Base-by-base conservation (phyloP, 2,329 filamentous ascomycete species). In the Davidsoniella eucalypti region DNA sequence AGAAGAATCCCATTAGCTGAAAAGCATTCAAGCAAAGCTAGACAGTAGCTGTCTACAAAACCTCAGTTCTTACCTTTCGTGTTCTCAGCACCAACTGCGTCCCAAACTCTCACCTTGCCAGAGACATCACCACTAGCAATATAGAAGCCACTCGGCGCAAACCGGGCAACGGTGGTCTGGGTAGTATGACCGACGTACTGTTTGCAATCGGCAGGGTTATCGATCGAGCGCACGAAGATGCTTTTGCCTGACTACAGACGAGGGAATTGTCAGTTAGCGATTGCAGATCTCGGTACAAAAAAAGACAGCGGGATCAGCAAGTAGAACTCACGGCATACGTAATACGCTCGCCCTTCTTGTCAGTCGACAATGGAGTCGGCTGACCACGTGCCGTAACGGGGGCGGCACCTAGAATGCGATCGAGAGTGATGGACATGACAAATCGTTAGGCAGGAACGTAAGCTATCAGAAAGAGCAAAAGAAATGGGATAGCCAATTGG, bases 121-220 rank as follows among this genome's bases (percentile, higher is more conserved):
- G 82, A 79, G 10, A 79, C 77, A 67, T 98, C 92, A 58, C 90
- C 92, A 57, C 85, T 93, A 38, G 92, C 92, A 54, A 96, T 76
- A 63, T 94, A 96, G 72, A 87, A 96, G 55, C 90, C 88, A 44
- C 84, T 94, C 5, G 92, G 92, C 2, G 90, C 78, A 70, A 98
- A 96, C 50, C 87, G 84, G 43, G 92, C 92, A 55, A 96, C 86
- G 2, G 87, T 94, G 1, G 92, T 94, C 55, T 82, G 75, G 43
- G 84, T 75, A 44, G 86, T 94, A 69, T 98, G 92, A 58, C 84
- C 82, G 12, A 82, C 93, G 68, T 96, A 98, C 66, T 98, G 88
- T 61, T 84, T 87, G 64, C 81, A 81, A 55, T 82, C 67, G 56
- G 85, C 75, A 48, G 90, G 90, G 63, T 92, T 71, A 68, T 98